Evolutionary conservation across 1,284 basidiomycete species (phyloP).

Genomic region (Phenoliferia sp.): DNA sequence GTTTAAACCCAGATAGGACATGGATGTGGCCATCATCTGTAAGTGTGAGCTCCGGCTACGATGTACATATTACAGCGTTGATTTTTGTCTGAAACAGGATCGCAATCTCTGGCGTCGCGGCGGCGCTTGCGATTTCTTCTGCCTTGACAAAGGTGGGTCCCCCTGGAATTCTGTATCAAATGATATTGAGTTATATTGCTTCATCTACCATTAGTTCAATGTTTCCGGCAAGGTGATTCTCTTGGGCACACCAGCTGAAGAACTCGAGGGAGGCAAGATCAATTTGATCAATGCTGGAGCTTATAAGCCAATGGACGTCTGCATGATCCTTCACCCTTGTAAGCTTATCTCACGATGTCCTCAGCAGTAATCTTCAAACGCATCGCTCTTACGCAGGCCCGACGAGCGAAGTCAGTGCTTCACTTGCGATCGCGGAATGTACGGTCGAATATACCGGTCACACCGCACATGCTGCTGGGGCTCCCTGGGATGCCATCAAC

Average conservation of each 20-base stretch:
- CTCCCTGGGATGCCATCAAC: conserved; percentile 78
- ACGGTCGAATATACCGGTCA: conserved; percentile 37
- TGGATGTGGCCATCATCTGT: not conserved
- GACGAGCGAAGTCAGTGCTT: conserved; percentile 28
- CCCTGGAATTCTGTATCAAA: not conserved
- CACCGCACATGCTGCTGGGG: conserved; percentile 39
- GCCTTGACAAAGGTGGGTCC: conserved; percentile 50
- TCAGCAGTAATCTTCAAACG: conserved; percentile 9
- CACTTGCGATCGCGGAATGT: conserved; percentile 35
- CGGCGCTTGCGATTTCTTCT: conserved; percentile 64
- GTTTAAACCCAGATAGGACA: not conserved
- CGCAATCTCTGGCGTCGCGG: conserved; percentile 70
- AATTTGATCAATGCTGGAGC: conserved; percentile 64
- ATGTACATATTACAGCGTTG: not conserved
- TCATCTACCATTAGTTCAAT: too few relatives aligned
- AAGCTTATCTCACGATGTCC: not conserved
- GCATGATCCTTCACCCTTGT: conserved; percentile 55
- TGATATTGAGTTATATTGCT: not conserved
- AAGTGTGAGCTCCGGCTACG: not conserved
- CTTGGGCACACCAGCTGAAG: conserved; percentile 84
- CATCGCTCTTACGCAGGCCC: conserved; percentile 4
- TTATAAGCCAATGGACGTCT: conserved; percentile 70
- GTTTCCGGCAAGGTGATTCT: conserved; percentile 68
- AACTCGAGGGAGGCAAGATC: conserved; percentile 71
- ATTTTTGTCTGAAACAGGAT: conserved; percentile 66